Conservation (phyloP, 345 rosid genomes). For the Psidium friedrichsthalianum region DNA sequence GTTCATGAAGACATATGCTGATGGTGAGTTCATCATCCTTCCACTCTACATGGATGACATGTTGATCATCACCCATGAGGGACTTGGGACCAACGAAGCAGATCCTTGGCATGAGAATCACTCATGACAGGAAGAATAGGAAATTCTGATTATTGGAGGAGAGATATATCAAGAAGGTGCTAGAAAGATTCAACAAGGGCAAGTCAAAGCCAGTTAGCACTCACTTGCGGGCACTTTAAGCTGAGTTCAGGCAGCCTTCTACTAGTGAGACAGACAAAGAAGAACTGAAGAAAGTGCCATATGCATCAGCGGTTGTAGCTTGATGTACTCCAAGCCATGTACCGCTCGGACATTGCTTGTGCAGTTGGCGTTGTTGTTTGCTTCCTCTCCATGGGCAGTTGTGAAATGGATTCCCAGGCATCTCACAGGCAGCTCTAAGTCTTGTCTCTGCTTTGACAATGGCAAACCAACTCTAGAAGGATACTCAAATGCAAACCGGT, state of each 20-base stretch:
- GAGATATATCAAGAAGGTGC: not conserved
- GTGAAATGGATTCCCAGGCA: not conserved
- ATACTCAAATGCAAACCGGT: not conserved
- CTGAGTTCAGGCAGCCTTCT: not conserved
- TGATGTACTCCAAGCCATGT: not conserved
- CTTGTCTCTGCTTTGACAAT: not conserved
- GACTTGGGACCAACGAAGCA: constrained; percentile 1
- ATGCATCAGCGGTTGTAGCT: not conserved
- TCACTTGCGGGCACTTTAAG: not conserved
- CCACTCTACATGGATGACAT: too few relatives aligned
- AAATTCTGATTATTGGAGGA: not conserved
- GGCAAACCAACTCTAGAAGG: not conserved
- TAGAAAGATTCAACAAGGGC: not conserved
- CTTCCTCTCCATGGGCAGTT: not conserved
- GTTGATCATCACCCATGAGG: too few relatives aligned
- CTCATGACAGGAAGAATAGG: not conserved
- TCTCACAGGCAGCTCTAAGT: not conserved
- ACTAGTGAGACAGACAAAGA: not conserved
- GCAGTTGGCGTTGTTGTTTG: not conserved
- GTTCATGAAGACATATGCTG: too few relatives aligned
- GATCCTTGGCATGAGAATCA: not conserved
- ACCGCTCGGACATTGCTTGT: not conserved
- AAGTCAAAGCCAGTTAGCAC: not conserved
- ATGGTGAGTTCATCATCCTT: too few relatives aligned
- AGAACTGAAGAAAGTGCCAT: not conserved